These are phyloP conservation scores for Fusarium kyushuense DNA, from an alignment of 2,329 filamentous ascomycete genomes.

Conservation along the genomic window DNA sequence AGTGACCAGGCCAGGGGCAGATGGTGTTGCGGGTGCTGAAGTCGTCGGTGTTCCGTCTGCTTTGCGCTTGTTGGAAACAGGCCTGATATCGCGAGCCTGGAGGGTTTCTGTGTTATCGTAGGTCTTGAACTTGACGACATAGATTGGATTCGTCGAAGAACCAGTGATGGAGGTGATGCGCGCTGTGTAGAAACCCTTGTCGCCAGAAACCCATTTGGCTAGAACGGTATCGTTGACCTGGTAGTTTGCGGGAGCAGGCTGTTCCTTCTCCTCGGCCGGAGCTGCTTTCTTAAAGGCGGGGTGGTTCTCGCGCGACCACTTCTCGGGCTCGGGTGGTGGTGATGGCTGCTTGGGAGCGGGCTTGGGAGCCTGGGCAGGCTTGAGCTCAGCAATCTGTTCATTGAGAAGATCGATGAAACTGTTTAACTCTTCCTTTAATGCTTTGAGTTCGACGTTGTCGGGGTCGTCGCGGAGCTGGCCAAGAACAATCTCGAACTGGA, in stretches of 20 bases:
- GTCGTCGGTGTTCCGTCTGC: slow-evolving; percentile 77
- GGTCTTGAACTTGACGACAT: slow-evolving; percentile 93
- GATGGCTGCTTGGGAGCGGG: slow-evolving; percentile 59
- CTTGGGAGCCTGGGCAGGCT: slow-evolving; percentile 63
- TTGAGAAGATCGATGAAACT: slow-evolving; percentile 83
- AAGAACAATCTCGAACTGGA: slow-evolving; percentile 81
- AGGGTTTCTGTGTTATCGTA: slow-evolving; percentile 89
- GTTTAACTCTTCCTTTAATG: slow-evolving; percentile 83
- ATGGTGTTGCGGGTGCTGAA: slow-evolving; percentile 54
- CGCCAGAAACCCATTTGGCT: slow-evolving; percentile 90
- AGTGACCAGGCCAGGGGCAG: slow-evolving; percentile 60
- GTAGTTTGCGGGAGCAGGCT: slow-evolving; percentile 67
- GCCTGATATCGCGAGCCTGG: slow-evolving; percentile 84
- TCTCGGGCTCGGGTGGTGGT: slow-evolving; percentile 70
- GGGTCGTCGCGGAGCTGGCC: slow-evolving; percentile 83
- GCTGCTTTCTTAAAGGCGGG: slow-evolving; percentile 75
- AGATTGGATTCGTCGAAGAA: slow-evolving; percentile 89
- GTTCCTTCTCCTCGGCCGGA: slow-evolving; percentile 63
- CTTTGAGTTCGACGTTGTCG: slow-evolving; percentile 80
- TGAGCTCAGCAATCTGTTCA: slow-evolving; percentile 83
- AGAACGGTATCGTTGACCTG: slow-evolving; percentile 90
- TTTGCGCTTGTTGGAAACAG: slow-evolving; percentile 85
- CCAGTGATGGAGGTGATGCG: slow-evolving; percentile 95
- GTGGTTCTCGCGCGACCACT: slow-evolving; percentile 85
- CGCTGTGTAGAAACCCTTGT: slow-evolving; percentile 91